Conservation (phyloP, 768 basidiomycete species). For the Dioszegia hungarica region DNA sequence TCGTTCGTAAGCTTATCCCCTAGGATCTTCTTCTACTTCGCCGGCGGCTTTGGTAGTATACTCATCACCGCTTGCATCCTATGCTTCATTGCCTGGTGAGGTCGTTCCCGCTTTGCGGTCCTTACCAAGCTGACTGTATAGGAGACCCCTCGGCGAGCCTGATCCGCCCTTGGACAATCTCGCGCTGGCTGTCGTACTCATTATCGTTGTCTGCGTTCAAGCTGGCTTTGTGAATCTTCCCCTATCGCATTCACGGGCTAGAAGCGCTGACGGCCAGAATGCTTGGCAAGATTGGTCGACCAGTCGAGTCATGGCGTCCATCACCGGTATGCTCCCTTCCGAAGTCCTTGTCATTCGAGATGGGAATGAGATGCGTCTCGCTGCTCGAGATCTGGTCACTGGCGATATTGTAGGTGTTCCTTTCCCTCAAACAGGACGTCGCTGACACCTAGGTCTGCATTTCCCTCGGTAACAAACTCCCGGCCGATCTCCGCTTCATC, state of each 20-base stretch:
- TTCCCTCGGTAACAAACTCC: constrained; percentile 43
- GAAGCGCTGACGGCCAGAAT: constrained; percentile 48
- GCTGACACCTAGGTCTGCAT: constrained; percentile 14
- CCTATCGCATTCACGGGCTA: not conserved
- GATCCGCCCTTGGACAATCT: constrained; percentile 58
- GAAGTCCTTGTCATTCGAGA: constrained; percentile 45
- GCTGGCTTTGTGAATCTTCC: constrained; percentile 34
- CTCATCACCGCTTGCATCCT: constrained; percentile 58
- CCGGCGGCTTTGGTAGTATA: constrained; percentile 60
- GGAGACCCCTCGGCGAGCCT: constrained; percentile 61
- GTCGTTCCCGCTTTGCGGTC: not conserved
- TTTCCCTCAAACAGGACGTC: not conserved
- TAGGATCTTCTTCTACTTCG: constrained; percentile 55
- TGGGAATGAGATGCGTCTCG: constrained; percentile 28
- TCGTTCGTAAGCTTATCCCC: not conserved
- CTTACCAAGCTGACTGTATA: constrained; percentile 23
- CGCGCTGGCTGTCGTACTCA: constrained; percentile 60
- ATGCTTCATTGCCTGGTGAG: constrained; percentile 57
- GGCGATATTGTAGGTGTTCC: constrained; percentile 39
- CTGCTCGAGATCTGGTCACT: constrained; percentile 42
- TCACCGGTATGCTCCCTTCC: constrained; percentile 50
- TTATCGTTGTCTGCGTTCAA: constrained; percentile 49
- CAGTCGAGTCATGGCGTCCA: constrained; percentile 59
- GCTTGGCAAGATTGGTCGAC: constrained; percentile 58
- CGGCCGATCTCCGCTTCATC: constrained; percentile 52